A percentile compares a stretch with the other conserved stretches of the same genome.
Conservation (phyloP, 345 rosid species). For the Pistacia atlantica region DNA sequence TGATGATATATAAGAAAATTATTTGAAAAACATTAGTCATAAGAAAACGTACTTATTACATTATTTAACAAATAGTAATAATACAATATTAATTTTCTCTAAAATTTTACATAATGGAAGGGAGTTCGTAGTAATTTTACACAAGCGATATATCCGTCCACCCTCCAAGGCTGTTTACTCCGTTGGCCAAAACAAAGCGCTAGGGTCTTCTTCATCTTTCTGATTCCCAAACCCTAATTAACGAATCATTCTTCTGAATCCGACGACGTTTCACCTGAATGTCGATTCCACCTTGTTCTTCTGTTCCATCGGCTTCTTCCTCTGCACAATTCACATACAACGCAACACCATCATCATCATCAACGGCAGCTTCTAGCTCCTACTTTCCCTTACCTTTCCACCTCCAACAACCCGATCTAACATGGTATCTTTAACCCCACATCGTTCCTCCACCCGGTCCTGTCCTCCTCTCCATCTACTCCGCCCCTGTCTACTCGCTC, state of each 20-base stretch:
- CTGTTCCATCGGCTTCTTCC: slow-evolving; percentile 35
- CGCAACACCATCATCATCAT: slow-evolving; percentile 18
- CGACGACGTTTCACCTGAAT: slow-evolving; percentile 15
- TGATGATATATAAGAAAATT: too few relatives aligned
- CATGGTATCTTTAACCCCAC: slow-evolving; percentile 30
- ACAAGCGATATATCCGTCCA: too few relatives aligned
- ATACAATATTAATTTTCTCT: too few relatives aligned
- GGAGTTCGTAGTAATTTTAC: too few relatives aligned
- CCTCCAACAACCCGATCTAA: slow-evolving; percentile 38
- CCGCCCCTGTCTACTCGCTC: slow-evolving; percentile 57
- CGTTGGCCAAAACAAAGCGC: background rate
- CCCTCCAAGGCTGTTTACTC: too few relatives aligned
- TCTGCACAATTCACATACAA: slow-evolving; percentile 46
- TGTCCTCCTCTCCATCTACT: slow-evolving; percentile 46
- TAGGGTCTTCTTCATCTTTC: background rate
- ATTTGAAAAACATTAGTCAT: too few relatives aligned
- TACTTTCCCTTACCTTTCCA: slow-evolving; percentile 53
- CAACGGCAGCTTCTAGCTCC: slow-evolving; percentile 25
- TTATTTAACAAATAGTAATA: too few relatives aligned
- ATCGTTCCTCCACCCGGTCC: slow-evolving; percentile 43
- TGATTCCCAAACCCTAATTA: background rate
- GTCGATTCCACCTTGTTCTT: slow-evolving; percentile 47
- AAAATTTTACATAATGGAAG: too few relatives aligned
- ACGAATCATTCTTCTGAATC: background rate
- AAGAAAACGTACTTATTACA: too few relatives aligned